Conservation (phyloP, 176 grass and related monocot species). For the Eremochloa ophiuroides region DNA sequence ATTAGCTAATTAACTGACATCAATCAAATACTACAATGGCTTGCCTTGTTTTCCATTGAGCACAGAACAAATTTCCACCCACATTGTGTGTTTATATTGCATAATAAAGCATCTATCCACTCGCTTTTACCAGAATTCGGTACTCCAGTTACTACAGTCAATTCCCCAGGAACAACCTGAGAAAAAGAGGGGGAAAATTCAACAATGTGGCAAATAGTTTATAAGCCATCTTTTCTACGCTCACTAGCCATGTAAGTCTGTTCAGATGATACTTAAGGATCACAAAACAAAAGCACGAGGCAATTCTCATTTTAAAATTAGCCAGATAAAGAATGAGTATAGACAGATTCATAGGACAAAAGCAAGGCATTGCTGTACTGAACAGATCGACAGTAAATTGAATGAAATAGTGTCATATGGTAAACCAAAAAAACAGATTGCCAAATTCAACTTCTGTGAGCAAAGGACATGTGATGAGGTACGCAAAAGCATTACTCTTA, state of each 20-base stretch:
- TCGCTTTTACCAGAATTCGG: conserved; percentile 99
- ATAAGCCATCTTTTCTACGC: conserved; percentile 12
- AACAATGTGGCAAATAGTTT: neutral
- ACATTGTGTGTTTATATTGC: conserved; percentile 74
- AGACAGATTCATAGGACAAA: neutral
- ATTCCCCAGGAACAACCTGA: conserved; percentile 85
- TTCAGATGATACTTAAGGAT: neutral
- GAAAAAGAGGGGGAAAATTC: conserved; percentile 7
- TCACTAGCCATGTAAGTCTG: neutral
- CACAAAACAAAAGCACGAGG: neutral
- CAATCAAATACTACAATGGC: conserved; percentile 27
- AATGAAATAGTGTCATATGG: neutral
- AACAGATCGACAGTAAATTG: neutral
- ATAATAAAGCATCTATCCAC: conserved; percentile 95
- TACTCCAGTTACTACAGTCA: conserved; percentile 89
- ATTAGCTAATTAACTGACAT: neutral
- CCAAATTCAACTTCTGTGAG: neutral
- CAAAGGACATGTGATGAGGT: neutral
- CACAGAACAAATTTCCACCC: conserved; percentile 96
- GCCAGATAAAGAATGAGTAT: neutral
- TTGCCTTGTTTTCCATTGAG: conserved; percentile 96
- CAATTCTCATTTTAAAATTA: neutral
- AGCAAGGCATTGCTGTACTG: neutral
- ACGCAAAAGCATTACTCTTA: neutral
- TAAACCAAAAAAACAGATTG: neutral